Base-by-base conservation (phyloP, 2,329 filamentous ascomycete species). In the Ceratocystis colombiana region DNA sequence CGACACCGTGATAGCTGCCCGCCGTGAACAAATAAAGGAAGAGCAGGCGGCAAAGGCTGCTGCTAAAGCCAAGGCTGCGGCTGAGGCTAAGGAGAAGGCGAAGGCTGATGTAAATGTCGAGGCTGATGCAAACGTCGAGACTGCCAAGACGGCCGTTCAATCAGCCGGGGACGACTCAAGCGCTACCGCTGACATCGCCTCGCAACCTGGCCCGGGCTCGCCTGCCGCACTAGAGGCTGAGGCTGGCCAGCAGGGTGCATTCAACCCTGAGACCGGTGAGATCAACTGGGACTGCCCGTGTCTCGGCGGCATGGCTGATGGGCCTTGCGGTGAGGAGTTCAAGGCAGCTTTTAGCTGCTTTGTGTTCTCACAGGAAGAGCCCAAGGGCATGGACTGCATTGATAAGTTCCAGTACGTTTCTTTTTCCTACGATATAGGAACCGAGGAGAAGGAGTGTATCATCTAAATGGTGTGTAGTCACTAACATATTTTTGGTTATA, bases 211-310 rank as follows among this genome's bases (percentile, higher is more conserved):
- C 64, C 72, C 69, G 5, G 74, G 74, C 33, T 79, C 81, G 1
- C 78, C 80, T 5, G 78, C 78, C 67, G 80, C 76, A 0, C 78
- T 94, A 15, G 88, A 96, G 75, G 84, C 90, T 68, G 91, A 96
- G 76, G 91, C 90, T 5, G 83, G 79, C 69, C 86, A 93, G 74
- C 86, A 97, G 76, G 94, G 90, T 66, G 94, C 94, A 0, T 99
- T 97, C 79, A 96, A 99, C 77, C 91, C 92, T 2, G 94, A 97
- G 79, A 99, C 94, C 8, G 94, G 94, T 71, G 94, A 99, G 82
- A 99, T 99, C 78, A 99, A 99, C 81, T 99, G 94, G 94, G 94
- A 97, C 75, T 99, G 94, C 77, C 94, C 94, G 17, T 99, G 94
- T 75, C 79, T 99, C 44, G 94, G 94, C 62, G 94, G 94, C 64